Evolutionary conservation across 2,329 filamentous ascomycete genomes (phyloP).

Genomic region (Ophioceras dolichostomum): DNA sequence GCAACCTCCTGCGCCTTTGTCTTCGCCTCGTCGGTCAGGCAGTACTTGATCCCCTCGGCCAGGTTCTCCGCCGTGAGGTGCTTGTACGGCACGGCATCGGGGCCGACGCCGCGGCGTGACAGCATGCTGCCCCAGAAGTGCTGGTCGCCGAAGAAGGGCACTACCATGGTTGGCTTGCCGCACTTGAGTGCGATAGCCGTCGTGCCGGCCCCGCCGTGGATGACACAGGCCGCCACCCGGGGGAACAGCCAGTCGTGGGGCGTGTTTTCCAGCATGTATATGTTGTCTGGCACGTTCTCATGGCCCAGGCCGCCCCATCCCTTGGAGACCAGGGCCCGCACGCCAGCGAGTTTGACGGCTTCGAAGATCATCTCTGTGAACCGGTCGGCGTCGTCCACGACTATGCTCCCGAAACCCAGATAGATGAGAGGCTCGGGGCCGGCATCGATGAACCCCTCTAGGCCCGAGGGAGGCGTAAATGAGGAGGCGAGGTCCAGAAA

Average conservation of each 20-base stretch:
- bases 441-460: conserved; percentile 41
- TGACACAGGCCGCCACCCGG: conserved; percentile 51
- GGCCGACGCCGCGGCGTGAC: conserved; percentile 49
- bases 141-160: conserved; percentile 72
- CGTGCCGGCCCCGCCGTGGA: conserved; percentile 69
- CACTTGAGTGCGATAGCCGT: conserved; percentile 63
- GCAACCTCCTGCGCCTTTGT: conserved; percentile 47
- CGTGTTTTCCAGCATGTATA: conserved; percentile 62
- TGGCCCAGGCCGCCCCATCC: conserved; percentile 64
- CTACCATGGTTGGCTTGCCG: conserved; percentile 60
- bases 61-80: conserved; percentile 49
- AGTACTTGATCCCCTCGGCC: conserved; percentile 58
- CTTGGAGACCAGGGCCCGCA: conserved; percentile 60
- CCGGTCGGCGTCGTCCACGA: conserved; percentile 56
- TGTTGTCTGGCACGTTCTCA: conserved; percentile 44
- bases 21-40: conserved; percentile 47
- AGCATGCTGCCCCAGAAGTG: conserved; percentile 69
- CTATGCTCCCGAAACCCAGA: conserved; percentile 66
- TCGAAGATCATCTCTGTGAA: conserved; percentile 63
- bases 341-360: conserved; percentile 51
- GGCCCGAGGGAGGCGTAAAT: conserved; percentile 43
- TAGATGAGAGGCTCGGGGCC: conserved; percentile 55
- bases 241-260: conserved; percentile 72
- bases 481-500: conserved; percentile 58
- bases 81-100: conserved; percentile 57